Evolutionary conservation across 2,329 filamentous ascomycete genomes (phyloP), one percentile per base, ranked within the genome.

Genomic region (Phialophora chinensis): DNA sequence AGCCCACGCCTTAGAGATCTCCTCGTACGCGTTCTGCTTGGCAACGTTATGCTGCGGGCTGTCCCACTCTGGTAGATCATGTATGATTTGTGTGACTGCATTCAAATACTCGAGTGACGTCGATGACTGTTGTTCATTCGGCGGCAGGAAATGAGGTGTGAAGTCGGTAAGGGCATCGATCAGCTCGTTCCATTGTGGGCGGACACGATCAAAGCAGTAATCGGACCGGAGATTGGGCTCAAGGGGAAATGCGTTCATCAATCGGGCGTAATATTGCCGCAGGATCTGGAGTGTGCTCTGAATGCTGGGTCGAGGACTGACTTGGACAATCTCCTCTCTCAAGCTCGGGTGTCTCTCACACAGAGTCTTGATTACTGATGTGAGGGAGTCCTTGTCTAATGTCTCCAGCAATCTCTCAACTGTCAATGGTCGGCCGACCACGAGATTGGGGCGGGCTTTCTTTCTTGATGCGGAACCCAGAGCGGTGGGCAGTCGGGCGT

Each of bases 11-110:
- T 90, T 92, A 29, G 92, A 90, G 70, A 99, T 93, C 76, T 98
- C 95, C 74, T 99, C 94, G 76, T 99, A 99, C 6, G 94, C 93
- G 70, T 92, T 92, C 72, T 97, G 90, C 79, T 97, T 97, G 82
- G 96, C 92, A 73, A 97, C 87, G 71, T 93, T 93, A 80, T 97
- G 91, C 69, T 92, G 88, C 67, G 90, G 91, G 53, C 89, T 92
- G 72, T 95, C 91, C 93, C 93, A 99, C 74, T 96, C 87, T 2
- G 95, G 95, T 52, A 99, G 84, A 47, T 89, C 85, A 78, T 99
- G 93, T 64, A 98, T 91, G 64, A 98, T 87, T 71, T 94, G 89
- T 35, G 95, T 99, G 66, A 91, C 94, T 54, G 90, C 90, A 72
- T 99, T 92, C 27, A 99, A 86, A 75, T 93, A 99, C 73, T 89